A percentile compares a stretch with the other conserved stretches of the same genome.
Evolutionary conservation across 768 basidiomycete genomes (phyloP).

Genomic region (Pisolithus albus): DNA sequence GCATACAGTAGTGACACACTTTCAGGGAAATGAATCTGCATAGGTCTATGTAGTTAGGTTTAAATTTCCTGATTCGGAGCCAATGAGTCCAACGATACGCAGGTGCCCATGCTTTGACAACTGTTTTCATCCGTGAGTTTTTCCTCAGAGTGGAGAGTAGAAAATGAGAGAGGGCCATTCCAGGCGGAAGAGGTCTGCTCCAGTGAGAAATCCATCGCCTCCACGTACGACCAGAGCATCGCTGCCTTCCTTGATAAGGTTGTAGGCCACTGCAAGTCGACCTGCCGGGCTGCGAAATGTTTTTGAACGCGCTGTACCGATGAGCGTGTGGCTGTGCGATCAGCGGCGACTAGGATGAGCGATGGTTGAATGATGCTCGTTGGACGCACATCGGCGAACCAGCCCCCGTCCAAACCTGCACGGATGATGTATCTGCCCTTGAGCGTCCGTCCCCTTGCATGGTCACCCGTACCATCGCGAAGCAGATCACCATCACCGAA

Average conservation of each 20-base stretch:
- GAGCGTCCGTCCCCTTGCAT: constrained; percentile 57
- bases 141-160: constrained; percentile 60
- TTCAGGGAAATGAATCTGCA: no score
- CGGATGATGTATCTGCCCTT: no score
- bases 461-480: constrained; percentile 77
- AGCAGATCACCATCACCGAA: constrained; percentile 77
- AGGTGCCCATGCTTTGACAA: constrained; percentile 68
- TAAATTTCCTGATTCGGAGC: no score
- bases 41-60: no score
- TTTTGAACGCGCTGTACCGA: constrained; percentile 85
- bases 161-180: constrained; percentile 92
- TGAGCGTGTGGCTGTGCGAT: constrained; percentile 82
- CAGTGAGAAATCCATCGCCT: constrained; percentile 94
- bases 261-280: constrained; percentile 79
- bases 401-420: constrained; percentile 98
- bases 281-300: constrained; percentile 85
- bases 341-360: not conserved
- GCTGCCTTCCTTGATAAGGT: constrained; percentile 94
- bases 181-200: constrained; percentile 86
- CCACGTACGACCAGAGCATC: constrained; percentile 96
- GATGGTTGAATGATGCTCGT: not conserved
- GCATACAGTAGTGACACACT: no score
- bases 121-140: constrained; percentile 73
- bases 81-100: constrained; percentile 96
- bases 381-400: constrained; percentile 76